These are phyloP conservation scores for Trichoderma brevicompactum DNA, from an alignment of 2,329 filamentous ascomycete species.

Conservation along the genomic window DNA sequence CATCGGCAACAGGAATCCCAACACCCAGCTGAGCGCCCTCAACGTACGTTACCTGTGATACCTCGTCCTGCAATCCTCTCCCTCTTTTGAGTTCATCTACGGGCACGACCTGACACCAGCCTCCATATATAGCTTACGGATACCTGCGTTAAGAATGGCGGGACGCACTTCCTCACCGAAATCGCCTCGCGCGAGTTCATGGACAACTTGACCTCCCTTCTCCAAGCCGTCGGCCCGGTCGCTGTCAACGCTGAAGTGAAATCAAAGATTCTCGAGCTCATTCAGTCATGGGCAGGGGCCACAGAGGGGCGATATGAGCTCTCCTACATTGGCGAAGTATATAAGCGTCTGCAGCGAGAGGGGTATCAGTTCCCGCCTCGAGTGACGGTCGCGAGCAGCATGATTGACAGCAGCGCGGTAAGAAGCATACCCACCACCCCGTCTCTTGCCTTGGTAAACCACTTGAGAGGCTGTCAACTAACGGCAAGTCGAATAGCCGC, in stretches of 20 bases:
- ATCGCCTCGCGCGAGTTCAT: constrained; percentile 98
- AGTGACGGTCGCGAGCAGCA: constrained; percentile 86
- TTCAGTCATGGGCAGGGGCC: constrained; percentile 91
- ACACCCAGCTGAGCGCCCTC: constrained; percentile 91
- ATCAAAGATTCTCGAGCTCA: constrained; percentile 86
- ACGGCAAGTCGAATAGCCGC: constrained; percentile 62
- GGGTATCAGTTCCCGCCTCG: constrained; percentile 89
- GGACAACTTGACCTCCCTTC: constrained; percentile 90
- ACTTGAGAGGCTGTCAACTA: background rate
- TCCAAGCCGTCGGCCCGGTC: constrained; percentile 76
- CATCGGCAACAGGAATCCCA: constrained; percentile 97
- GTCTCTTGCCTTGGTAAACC: background rate
- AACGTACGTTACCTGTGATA: constrained; percentile 62
- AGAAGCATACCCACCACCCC: constrained; percentile 38
- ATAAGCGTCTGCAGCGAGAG: constrained; percentile 78
- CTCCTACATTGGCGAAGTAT: constrained; percentile 86
- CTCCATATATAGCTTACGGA: constrained; percentile 74
- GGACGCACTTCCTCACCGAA: constrained; percentile 90
- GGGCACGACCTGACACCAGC: background rate
- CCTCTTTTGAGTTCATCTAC: background rate
- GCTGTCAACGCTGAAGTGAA: constrained; percentile 85
- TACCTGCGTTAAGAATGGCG: constrained; percentile 98
- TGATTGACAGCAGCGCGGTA: constrained; percentile 96
- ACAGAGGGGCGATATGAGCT: constrained; percentile 84
- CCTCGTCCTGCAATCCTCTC: background rate